Conservation (phyloP, 2,329 filamentous ascomycete species). For the Ceratocystis papillata region DNA sequence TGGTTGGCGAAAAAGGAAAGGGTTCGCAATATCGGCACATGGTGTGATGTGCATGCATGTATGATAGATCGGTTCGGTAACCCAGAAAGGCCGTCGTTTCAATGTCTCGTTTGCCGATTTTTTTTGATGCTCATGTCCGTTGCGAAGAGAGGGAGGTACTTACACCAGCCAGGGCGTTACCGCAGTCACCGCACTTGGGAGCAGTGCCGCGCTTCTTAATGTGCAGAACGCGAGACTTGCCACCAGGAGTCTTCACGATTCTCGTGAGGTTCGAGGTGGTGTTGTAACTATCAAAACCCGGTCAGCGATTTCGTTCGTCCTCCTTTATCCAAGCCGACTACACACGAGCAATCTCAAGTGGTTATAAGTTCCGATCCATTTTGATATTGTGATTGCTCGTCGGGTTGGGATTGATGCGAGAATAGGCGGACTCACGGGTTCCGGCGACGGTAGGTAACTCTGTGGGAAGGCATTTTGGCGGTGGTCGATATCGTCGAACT, state of each 20-base stretch:
- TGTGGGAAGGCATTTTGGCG: slow-evolving; percentile 49
- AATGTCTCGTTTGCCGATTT: slow-evolving; percentile 20
- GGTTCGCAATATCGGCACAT: not conserved
- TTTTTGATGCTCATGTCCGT: slow-evolving; percentile 24
- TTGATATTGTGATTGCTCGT: not conserved
- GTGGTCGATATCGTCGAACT: slow-evolving; percentile 32
- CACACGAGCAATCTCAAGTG: not conserved
- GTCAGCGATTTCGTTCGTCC: slow-evolving; percentile 15
- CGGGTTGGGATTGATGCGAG: not conserved
- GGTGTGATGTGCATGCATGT: not conserved
- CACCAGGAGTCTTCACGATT: slow-evolving; percentile 91
- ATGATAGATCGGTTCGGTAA: not conserved
- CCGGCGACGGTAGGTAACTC: slow-evolving; percentile 62
- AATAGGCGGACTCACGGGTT: slow-evolving; percentile 55
- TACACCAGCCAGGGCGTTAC: slow-evolving; percentile 94
- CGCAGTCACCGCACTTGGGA: slow-evolving; percentile 99
- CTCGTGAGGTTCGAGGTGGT: slow-evolving; percentile 95
- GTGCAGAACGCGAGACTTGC: slow-evolving; percentile 90
- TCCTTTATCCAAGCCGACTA: slow-evolving; percentile 1
- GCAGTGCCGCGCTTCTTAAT: slow-evolving; percentile 99
- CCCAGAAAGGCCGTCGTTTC: not conserved
- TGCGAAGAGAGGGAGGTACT: slow-evolving; percentile 39
- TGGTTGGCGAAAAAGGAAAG: not conserved
- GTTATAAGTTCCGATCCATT: slow-evolving; percentile 24
- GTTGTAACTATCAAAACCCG: slow-evolving; percentile 64